Evolutionary conservation across 148 eudicot genomes (phyloP).

Genomic region (Vaccinium macrocarpon): DNA sequence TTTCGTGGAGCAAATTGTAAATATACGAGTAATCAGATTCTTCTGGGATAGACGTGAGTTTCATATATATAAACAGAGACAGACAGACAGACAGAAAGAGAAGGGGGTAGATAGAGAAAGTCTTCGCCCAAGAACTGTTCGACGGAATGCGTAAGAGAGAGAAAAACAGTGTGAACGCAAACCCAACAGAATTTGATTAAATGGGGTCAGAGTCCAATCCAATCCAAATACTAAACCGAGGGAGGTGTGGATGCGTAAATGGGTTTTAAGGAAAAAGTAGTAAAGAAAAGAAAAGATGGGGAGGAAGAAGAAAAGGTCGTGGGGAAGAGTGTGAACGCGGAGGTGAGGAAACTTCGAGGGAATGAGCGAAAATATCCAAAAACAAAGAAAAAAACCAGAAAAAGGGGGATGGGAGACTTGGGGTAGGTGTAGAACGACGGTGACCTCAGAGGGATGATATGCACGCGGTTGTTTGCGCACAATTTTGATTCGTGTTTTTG

Average conservation of each 20-base stretch:
- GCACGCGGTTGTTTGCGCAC: background rate
- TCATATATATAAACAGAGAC: conserved; percentile 3
- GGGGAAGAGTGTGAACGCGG: background rate
- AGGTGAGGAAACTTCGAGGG: background rate
- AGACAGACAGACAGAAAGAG: background rate
- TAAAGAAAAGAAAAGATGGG: background rate
- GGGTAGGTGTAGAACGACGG: background rate
- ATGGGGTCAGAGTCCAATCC: background rate
- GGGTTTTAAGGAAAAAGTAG: background rate
- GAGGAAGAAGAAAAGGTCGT: background rate
- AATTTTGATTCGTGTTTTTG: background rate
- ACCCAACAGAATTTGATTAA: conserved; percentile 7
- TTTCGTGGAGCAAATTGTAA: conserved; percentile 7
- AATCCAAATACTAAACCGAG: background rate
- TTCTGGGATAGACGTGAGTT: background rate
- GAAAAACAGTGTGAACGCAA: conserved; percentile 37
- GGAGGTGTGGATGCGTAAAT: background rate
- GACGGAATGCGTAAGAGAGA: conserved; percentile 31
- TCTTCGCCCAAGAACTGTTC: conserved; percentile 31
- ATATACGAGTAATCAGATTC: conserved; percentile 19
- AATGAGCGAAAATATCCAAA: background rate
- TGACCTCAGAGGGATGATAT: background rate
- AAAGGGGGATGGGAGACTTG: background rate
- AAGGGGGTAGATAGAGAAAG: background rate
- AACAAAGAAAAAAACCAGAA: background rate